Base-by-base conservation (phyloP, 176 grass and related monocot species). In the Lolium multiflorum region DNA sequence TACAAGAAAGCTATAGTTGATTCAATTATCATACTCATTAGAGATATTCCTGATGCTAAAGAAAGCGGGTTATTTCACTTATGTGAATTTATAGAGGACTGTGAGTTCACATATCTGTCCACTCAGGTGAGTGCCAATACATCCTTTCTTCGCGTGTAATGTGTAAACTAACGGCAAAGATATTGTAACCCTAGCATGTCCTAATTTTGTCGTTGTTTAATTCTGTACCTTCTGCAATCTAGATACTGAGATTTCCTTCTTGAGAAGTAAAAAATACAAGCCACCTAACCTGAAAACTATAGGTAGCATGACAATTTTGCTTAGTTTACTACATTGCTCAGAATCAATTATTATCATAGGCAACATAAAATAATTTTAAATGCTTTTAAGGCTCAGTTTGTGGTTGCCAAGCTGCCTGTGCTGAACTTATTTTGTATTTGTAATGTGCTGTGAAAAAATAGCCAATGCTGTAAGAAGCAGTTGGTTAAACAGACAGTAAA, bases 61-160 rank as follows among this genome's bases (percentile, higher is more conserved):
- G 97, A 99, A 90, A 99, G 83, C 68, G 97, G 97, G 47, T 88
- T 99, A 31, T 99, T 99, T 92, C 97, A 99, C 86, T 84, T 99
- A 43, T 99, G 97, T 85, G 97, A 99, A 92, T 99, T 99, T 80
- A 99, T 99, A 46, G 97, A 99, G 77, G 97, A 99, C 81, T 99
- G 97, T 46, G 97, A 99, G 75, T 99, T 99, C 85, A 99, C 97
- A 20, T 99, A 99, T 88, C 89, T 99, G 55, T 99, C 97, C 21
- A 94, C 94, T 68, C 97, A 99, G 97, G 97, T 98, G 87, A 78
- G 71, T 43, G 39, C 66, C 17, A 56, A 76, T 72, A n/a, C 21
- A 9, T 52, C 49, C 31, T 60, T 71, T 80, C 41, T 39, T 22
- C 25, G 13, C 9, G 7, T 85, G 18, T 70, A 78, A 13, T 78